phyloP scores from a whole-genome alignment of 2,329 filamentous ascomycete species.

The Sporothrix protearum region DNA sequence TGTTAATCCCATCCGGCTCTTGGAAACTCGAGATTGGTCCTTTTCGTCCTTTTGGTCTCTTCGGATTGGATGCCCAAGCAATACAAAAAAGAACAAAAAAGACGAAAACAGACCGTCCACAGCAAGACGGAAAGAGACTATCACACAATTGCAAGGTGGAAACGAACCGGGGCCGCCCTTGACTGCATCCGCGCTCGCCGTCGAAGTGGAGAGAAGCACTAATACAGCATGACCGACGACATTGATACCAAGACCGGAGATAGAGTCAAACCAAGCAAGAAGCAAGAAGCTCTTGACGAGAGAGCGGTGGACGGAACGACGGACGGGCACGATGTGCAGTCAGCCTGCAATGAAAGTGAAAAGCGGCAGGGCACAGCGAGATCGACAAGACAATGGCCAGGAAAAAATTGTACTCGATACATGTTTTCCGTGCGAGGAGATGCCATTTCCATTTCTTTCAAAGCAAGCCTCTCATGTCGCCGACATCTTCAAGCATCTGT shows the following conservation, averaged over 20 bases:
- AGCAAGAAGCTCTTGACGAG: neutral
- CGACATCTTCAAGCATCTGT: neutral
- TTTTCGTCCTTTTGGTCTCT: neutral
- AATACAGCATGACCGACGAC: constrained; percentile 7
- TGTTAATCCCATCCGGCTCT: neutral
- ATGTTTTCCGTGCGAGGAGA: neutral
- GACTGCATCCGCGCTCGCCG: constrained; percentile 7
- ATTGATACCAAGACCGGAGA: neutral
- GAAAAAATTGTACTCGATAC: too few relatives aligned
- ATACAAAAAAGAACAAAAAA: neutral
- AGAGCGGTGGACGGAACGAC: neutral
- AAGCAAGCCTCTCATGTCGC: neutral
- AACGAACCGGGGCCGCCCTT: neutral
- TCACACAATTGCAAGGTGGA: neutral
- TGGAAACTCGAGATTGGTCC: neutral
- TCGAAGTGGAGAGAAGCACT: neutral
- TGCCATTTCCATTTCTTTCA: neutral
- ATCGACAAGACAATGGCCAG: too few relatives aligned
- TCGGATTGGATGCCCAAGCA: neutral
- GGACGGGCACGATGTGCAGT: neutral
- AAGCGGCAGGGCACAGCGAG: neutral
- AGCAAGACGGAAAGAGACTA: neutral
- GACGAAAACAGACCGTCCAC: neutral
- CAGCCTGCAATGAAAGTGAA: neutral
- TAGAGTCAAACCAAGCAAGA: too few relatives aligned